Base-by-base conservation (phyloP, 495 filamentous ascomycete species). In the Penicillium riverlandense region DNA sequence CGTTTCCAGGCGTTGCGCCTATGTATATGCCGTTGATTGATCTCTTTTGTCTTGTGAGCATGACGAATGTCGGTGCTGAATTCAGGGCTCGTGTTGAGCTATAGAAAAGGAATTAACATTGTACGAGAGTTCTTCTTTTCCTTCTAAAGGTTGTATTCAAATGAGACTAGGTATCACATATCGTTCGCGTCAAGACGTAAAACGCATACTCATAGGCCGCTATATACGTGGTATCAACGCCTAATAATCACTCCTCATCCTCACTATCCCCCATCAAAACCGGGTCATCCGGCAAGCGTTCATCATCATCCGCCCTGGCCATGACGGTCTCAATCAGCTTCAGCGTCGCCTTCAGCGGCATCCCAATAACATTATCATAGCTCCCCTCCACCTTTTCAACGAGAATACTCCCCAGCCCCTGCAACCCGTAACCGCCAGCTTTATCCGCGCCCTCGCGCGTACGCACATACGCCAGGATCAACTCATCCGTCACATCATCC, bases 361-460 rank as follows among this genome's bases (percentile, higher is more conserved):
- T 62, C n/a, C 94, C 92, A 40, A 98, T 80, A 7, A 97, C 92
- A 70, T 97, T 97, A 75, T 98, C 91, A 56, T 81, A 89, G 37
- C 79, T 80, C 7, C 92, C 94, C 50, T 96, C 84, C 44, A 98
- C 84, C 64, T 74, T 82, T 65, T 96, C 89, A 12, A 98, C 77
- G 44, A 97, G 58, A 51, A 95, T 75, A 2, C 81, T 78, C n/a
- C 88, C 92, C 2, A 91, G 59, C 2, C 90, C 90, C 65, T 98
- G 92, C 35, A 97, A 72, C 8, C 88, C 94, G 66, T 98, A 98
- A 0, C 92, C 94, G 1, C 92, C 92, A 0, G 92, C 94, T 74
- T 97, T 98, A 65, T 98, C 92, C 16, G 74, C 88, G 1, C 94
- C 92, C 69, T 98, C 94, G 35, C 94, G 72, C 30, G 91, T 97